Percentiles rank a stretch among this genome's conserved stretches.
These are phyloP conservation scores for Albophoma yamanashiensis DNA, from an alignment of 2,329 filamentous ascomycete species.

Conservation along the genomic window DNA sequence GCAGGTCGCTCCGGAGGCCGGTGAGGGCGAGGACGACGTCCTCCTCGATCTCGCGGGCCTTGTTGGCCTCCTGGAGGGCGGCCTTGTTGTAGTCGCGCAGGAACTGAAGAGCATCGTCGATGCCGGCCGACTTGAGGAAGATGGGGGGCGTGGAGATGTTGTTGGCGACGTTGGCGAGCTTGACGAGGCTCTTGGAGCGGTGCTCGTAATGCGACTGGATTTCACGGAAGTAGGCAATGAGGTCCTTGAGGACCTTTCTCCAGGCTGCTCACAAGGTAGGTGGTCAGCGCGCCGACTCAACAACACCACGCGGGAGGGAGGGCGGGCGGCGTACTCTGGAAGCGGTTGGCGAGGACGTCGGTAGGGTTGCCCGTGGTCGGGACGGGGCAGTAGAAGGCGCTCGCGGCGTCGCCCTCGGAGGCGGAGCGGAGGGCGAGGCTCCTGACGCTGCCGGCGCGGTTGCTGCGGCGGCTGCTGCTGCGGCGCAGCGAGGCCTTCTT, in stretches of 20 bases:
- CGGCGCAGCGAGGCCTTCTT: slow-evolving; percentile 78
- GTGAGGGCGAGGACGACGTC: slow-evolving; percentile 85
- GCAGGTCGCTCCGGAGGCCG: slow-evolving; percentile 76
- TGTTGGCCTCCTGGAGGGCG: slow-evolving; percentile 69
- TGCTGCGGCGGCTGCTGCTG: slow-evolving; percentile 69
- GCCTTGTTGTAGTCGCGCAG: slow-evolving; percentile 75
- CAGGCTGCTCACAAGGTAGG: slow-evolving; percentile 58
- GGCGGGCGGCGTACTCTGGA: slow-evolving; percentile 56
- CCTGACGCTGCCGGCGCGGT: slow-evolving; percentile 76
- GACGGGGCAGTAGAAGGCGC: slow-evolving; percentile 81
- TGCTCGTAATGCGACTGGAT: slow-evolving; percentile 83
- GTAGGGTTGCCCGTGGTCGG: slow-evolving; percentile 82
- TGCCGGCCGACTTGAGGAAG: slow-evolving; percentile 72
- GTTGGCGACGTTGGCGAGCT: slow-evolving; percentile 74
- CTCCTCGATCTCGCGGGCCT: slow-evolving; percentile 80
- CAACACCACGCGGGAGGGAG: not conserved
- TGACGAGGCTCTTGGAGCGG: slow-evolving; percentile 69
- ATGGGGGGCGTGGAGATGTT: slow-evolving; percentile 64
- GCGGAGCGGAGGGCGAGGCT: slow-evolving; percentile 64
- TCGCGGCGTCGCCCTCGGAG: slow-evolving; percentile 60
- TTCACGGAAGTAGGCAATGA: slow-evolving; percentile 90
- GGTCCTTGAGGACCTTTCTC: slow-evolving; percentile 89
- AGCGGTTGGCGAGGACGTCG: slow-evolving; percentile 74
- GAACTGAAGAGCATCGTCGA: slow-evolving; percentile 77
- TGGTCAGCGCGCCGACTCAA: not conserved